Percentiles rank a stretch among this genome's conserved stretches.
Evolutionary conservation across 2,329 filamentous ascomycete species (phyloP).

Genomic region (Chrysosporium queenslandicum): DNA sequence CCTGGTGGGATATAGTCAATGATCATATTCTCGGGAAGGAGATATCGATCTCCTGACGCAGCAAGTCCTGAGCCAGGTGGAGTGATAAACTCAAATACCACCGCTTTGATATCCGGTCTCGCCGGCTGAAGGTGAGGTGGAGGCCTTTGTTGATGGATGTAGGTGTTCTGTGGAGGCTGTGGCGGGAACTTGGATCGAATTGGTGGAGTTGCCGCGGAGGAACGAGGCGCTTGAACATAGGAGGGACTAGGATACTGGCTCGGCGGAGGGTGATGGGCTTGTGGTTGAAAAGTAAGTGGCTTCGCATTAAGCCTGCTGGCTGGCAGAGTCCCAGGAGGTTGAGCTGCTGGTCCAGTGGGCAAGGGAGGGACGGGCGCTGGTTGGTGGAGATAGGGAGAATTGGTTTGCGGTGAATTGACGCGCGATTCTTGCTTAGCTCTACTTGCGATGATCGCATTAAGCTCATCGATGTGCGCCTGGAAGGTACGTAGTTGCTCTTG

Average conservation of each 20-base stretch:
- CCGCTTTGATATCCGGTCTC: slow-evolving; percentile 36
- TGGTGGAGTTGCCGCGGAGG: slow-evolving; percentile 22
- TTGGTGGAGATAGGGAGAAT: slow-evolving; percentile 13
- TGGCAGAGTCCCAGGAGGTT: slow-evolving; percentile 11
- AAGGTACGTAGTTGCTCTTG: slow-evolving; percentile 42
- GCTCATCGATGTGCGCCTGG: slow-evolving; percentile 43
- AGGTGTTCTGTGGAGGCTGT: slow-evolving; percentile 25
- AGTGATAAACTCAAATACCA: slow-evolving; percentile 41
- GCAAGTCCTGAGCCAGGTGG: slow-evolving; percentile 35
- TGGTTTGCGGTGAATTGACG: slow-evolving; percentile 15
- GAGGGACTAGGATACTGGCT: slow-evolving; percentile 16
- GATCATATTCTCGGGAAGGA: slow-evolving; percentile 42
- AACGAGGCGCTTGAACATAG: slow-evolving; percentile 9
- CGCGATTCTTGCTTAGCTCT: slow-evolving; percentile 34
- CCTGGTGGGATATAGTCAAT: slow-evolving; percentile 40
- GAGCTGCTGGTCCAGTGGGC: slow-evolving; percentile 7
- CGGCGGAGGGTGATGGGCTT: slow-evolving; percentile 21
- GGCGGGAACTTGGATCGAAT: slow-evolving; percentile 31
- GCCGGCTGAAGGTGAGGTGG: slow-evolving; percentile 24
- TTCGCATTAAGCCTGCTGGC: slow-evolving; percentile 4
- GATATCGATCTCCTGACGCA: slow-evolving; percentile 39
- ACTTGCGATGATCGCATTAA: slow-evolving; percentile 42
- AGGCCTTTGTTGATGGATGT: slow-evolving; percentile 26
- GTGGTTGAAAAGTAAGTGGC: slow-evolving; percentile 6
- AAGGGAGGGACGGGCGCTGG: not conserved